Conservation (phyloP, 139 green algal genomes). For the Chloropicon primus region DNA sequence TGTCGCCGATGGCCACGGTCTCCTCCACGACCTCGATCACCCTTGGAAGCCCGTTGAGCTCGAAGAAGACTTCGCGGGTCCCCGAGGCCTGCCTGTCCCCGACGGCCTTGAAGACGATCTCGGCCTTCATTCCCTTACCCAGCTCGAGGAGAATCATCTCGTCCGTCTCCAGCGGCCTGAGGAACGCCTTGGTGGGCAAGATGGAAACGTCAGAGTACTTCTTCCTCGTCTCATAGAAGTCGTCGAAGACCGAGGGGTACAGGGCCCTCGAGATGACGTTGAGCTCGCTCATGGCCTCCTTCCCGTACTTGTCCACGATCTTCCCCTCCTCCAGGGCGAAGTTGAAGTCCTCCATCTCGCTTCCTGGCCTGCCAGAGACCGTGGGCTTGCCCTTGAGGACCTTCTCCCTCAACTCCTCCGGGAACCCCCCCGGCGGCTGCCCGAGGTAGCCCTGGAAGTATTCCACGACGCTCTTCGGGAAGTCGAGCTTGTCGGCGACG, state of each 20-base stretch:
- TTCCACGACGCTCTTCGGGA: constrained; percentile 73
- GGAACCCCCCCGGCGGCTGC: constrained; percentile 61
- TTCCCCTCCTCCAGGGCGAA: constrained; percentile 41
- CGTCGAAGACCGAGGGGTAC: constrained; percentile 68
- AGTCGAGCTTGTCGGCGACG: constrained; percentile 52
- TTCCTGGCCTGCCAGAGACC: constrained; percentile 54
- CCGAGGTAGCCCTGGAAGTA: constrained; percentile 71
- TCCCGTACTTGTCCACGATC: constrained; percentile 48
- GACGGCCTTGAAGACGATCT: constrained; percentile 62
- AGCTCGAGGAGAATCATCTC: constrained; percentile 64
- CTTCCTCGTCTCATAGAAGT: constrained; percentile 25
- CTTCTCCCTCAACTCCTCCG: constrained; percentile 59
- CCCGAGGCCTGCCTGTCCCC: constrained; percentile 58
- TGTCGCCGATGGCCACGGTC: constrained; percentile 11
- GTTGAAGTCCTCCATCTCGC: constrained; percentile 42
- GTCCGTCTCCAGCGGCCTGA: constrained; percentile 67
- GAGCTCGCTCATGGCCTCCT: constrained; percentile 26
- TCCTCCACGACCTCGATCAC: constrained; percentile 67
- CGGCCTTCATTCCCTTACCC: constrained; percentile 5
- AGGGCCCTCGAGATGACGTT: constrained; percentile 70
- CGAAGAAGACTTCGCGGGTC: constrained; percentile 82
- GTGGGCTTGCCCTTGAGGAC: constrained; percentile 56
- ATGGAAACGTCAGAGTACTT: constrained; percentile 52
- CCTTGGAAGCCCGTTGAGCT: constrained; percentile 76
- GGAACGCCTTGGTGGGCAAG: constrained; percentile 75